These are phyloP conservation scores for Aspergillus awamori DNA, from an alignment of 2,329 filamentous ascomycete genomes.

Conservation along the genomic window DNA sequence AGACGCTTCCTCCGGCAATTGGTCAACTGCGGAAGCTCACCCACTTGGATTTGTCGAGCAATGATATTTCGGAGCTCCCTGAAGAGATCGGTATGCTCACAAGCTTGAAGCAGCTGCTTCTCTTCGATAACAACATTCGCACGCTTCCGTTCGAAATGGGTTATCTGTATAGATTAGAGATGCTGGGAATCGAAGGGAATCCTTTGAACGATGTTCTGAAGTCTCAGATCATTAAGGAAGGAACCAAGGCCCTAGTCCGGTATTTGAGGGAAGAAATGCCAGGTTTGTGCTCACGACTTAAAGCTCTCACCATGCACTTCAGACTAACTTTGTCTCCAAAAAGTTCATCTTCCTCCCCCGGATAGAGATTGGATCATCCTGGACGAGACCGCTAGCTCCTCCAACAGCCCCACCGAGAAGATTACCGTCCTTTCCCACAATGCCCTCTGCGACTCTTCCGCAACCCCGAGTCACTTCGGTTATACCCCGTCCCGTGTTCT, in stretches of 20 bases:
- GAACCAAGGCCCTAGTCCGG: slow-evolving; percentile 81
- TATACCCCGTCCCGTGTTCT: slow-evolving; percentile 84
- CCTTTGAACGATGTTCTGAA: slow-evolving; percentile 76
- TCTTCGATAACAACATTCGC: slow-evolving; percentile 89
- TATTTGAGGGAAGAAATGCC: slow-evolving; percentile 82
- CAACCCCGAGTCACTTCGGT: slow-evolving; percentile 80
- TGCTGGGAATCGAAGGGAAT: slow-evolving; percentile 90
- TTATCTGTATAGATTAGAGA: slow-evolving; percentile 82
- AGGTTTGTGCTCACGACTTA: slow-evolving; percentile 61
- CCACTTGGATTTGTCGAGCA: slow-evolving; percentile 85
- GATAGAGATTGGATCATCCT: slow-evolving; percentile 80
- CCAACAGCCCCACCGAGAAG: slow-evolving; percentile 62
- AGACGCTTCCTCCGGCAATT: slow-evolving; percentile 75
- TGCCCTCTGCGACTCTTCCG: slow-evolving; percentile 91
- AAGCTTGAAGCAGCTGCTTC: slow-evolving; percentile 78
- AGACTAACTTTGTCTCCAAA: slow-evolving; percentile 18
- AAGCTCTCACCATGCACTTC: slow-evolving; percentile 13
- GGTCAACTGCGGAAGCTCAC: slow-evolving; percentile 79
- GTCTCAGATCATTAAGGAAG: slow-evolving; percentile 80
- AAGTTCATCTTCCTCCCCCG: slow-evolving; percentile 76
- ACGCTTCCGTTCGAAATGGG: slow-evolving; percentile 84
- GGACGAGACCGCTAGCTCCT: slow-evolving; percentile 52
- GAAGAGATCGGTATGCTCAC: slow-evolving; percentile 96
- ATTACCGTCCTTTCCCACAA: slow-evolving; percentile 93
- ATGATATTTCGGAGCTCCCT: slow-evolving; percentile 79